Base-by-base conservation (phyloP, 306 rosid genomes). In the Sophora flavescens region DNA sequence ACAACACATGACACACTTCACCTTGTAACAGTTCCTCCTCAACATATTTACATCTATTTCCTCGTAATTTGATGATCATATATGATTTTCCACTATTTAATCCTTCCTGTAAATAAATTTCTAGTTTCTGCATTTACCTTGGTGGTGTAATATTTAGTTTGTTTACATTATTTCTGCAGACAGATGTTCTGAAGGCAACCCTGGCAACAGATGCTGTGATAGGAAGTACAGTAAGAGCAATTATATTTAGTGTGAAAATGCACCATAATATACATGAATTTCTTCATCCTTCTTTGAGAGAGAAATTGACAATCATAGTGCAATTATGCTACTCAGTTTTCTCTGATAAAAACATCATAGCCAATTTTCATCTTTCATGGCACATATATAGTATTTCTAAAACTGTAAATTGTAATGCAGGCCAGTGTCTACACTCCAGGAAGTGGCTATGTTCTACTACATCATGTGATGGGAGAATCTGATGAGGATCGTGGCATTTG, bases 391-490 rank as follows among this genome's bases (percentile, higher is more conserved):
- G 28, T 30, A 57, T 64, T 66, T 41, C 18, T 38, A 48, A 66
- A 50, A 72, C 72, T 84, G 72, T 71, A n/a, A 52, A 72, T 70
- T 84, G 72, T 71, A n/a, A 52, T 70, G 84, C 78, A 95, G 99
- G 90, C 78, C 59, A 92, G 87, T 74, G 88, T 91, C 78, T 90
- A 92, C 80, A 86, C 93, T 74, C 96, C 99, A 1, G 99, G 99
- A 74, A 90, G 93, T 91, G 99, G 99, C 68, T 95, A 95, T 82
- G 97, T 92, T 76, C 89, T 95, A 76, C 92, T 95, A 78, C 97
- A 95, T 84, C 99, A 95, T 14, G 93, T 95, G 71, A 95, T 95
- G 99, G 99, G 99, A 74, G 99, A 95, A 91, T 69, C 96, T 68
- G 97, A 89, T 54, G 97, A 97, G 47, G 92, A 92, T 6, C 96